Evolutionary conservation across 2,329 filamentous ascomycete species (phyloP).

Genomic region (Beauveria bassiana): DNA sequence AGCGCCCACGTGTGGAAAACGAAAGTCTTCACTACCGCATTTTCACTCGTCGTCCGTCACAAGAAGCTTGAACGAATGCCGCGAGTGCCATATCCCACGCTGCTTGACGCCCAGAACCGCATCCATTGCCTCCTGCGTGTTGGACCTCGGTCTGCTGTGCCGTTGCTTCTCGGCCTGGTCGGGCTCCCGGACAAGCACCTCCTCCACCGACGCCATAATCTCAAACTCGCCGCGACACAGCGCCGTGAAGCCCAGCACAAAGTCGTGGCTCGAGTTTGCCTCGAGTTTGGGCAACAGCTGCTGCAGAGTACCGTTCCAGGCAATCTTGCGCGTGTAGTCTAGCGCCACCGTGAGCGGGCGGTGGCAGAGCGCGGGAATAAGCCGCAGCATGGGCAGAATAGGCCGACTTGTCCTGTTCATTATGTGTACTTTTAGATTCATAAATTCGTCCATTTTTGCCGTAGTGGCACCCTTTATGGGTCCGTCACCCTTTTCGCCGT

Average conservation of each 20-base stretch:
- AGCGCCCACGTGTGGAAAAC: neutral
- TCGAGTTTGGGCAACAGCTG: constrained; percentile 57
- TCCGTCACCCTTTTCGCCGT: constrained; percentile 13
- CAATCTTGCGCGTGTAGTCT: constrained; percentile 73
- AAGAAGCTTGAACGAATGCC: constrained; percentile 47
- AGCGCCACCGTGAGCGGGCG: constrained; percentile 65
- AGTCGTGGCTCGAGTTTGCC: constrained; percentile 50
- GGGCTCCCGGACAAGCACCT: constrained; percentile 51
- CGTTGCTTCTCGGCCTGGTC: constrained; percentile 21
- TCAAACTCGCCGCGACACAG: constrained; percentile 79
- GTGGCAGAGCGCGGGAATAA: constrained; percentile 70
- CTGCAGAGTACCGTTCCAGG: constrained; percentile 80
- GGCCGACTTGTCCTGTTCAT: constrained; percentile 62
- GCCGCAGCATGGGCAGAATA: constrained; percentile 63
- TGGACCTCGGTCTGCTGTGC: constrained; percentile 34
- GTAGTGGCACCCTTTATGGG: constrained; percentile 11
- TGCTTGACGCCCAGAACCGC: constrained; percentile 51
- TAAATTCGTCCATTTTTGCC: constrained; percentile 45
- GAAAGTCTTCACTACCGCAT: neutral
- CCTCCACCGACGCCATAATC: constrained; percentile 72
- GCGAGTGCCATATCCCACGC: constrained; percentile 57
- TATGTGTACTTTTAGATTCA: constrained; percentile 63
- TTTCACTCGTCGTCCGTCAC: constrained; percentile 37
- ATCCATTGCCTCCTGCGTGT: constrained; percentile 52
- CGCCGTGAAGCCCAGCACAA: constrained; percentile 63